Evolutionary conservation across 164 flowering plant species (phyloP), one percentile per base, ranked within the genome.

Genomic region (Tetracentron sinense): DNA sequence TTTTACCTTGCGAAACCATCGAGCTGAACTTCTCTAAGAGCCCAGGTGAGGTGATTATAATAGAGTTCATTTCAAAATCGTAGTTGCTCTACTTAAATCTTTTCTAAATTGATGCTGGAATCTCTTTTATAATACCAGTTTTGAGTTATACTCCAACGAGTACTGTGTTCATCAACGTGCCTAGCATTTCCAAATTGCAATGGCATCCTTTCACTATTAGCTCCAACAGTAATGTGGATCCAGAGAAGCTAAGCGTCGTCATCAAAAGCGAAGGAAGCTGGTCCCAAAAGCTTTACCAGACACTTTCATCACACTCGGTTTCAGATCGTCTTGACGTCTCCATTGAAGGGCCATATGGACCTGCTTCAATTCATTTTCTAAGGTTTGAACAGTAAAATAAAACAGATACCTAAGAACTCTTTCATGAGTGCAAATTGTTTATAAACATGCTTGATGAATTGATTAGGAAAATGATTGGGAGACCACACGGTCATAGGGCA

Each of bases 311-410:
- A 0, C 77, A 83, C 33, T 69, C 86, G 28, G 20, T 82, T 0
- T 22, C 67, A 4, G 81, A 83, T 11, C 90, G 74, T 27, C 89
- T 90, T 31, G 69, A 72, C 3, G 89, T 85, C 47, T 75, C 90
- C 2, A 60, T 90, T 31, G 98, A 92, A 81, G 96, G 98, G 46
- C 98, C 96, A 11, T 89, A 92, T 72, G 98, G 96, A 22, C 95
- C 98, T 54, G 58, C 71, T 42, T 74, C 91, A 26, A 69, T 79
- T 38, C 59, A 83, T 68, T 84, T 86, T 57, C 77, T 84, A 28
- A 88, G 89, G 95, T 87, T n/a, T 38, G n/a, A n/a, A n/a, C 44
- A 1, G 1, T 3, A 10, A 3, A 4, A 38, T 10, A 38, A 38
- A n/a, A n/a, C n/a, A n/a, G n/a, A n/a, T n/a, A n/a, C n/a, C n/a